A percentile compares a stretch with the other conserved stretches of the same genome.
Evolutionary conservation across 73 alveolate species (phyloP).

Genomic region (Tetrahymena malaccensis): DNA sequence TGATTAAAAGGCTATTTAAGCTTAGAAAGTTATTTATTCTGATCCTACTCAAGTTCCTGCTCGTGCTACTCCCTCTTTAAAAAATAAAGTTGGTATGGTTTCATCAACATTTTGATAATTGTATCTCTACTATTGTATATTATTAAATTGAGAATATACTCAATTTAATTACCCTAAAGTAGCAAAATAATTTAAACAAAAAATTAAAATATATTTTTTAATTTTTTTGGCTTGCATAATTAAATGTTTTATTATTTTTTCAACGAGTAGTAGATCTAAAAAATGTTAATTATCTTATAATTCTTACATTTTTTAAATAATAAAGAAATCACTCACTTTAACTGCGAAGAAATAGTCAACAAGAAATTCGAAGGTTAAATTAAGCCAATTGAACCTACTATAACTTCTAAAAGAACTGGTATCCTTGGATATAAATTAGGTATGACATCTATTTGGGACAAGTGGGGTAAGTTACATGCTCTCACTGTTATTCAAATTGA

Average conservation of each 20-base stretch:
- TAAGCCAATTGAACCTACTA: not conserved
- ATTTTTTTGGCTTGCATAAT: not conserved
- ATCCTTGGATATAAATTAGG: slow-evolving; percentile 71
- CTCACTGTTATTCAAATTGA: slow-evolving; percentile 71
- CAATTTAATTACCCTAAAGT: too few relatives aligned
- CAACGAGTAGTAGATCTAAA: not conserved
- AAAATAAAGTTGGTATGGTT: not conserved
- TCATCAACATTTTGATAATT: not conserved
- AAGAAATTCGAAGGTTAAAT: not conserved
- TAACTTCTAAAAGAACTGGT: slow-evolving; percentile 52
- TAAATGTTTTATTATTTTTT: too few relatives aligned
- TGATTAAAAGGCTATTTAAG: not conserved
- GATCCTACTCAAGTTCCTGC: slow-evolving; percentile 2
- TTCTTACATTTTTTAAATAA: not conserved
- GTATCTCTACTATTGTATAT: not conserved
- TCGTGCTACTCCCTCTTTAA: not conserved
- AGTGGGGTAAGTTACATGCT: slow-evolving; percentile 77
- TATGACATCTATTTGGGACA: slow-evolving; percentile 72
- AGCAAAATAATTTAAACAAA: too few relatives aligned
- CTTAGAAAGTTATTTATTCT: not conserved
- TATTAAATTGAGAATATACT: too few relatives aligned
- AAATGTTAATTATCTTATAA: not conserved
- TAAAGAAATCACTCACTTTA: not conserved
- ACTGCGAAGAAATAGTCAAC: not conserved
- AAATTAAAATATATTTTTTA: too few relatives aligned